Percentiles rank a stretch among this genome's conserved stretches.
phyloP scores from a whole-genome alignment of 2,329 filamentous ascomycete genomes.

The Aspergillus aculeatinus region DNA sequence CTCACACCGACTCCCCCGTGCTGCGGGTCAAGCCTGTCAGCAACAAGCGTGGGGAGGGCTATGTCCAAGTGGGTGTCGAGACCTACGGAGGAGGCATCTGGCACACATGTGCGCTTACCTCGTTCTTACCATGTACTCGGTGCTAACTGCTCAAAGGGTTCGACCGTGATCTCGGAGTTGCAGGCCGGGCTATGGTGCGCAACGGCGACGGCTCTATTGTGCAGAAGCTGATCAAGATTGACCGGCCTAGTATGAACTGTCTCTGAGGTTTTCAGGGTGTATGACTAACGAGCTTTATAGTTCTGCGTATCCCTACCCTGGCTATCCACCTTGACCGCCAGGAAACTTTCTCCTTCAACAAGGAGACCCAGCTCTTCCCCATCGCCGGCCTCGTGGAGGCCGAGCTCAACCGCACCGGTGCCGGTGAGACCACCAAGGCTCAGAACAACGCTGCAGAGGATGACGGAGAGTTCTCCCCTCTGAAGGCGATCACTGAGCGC shows the following conservation, averaged over 20 bases:
- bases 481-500: constrained; percentile 74
- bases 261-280: background rate
- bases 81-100: constrained; percentile 95
- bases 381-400: constrained; percentile 84
- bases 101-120: constrained; percentile 68
- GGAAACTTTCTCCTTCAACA: constrained; percentile 88
- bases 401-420: constrained; percentile 75
- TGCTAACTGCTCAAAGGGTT: constrained; percentile 60
- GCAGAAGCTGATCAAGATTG: constrained; percentile 84
- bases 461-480: constrained; percentile 65
- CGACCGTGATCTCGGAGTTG: constrained; percentile 87
- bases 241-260: constrained; percentile 63
- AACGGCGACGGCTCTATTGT: constrained; percentile 71
- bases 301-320: constrained; percentile 87
- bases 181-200: constrained; percentile 80
- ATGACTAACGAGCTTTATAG: constrained; percentile 26
- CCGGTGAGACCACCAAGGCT: constrained; percentile 37
- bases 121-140: background rate
- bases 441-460: constrained; percentile 29
- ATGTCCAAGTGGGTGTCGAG: constrained; percentile 92
- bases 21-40: constrained; percentile 92
- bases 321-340: constrained; percentile 91
- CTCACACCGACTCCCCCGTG: constrained; percentile 92
- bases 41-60: constrained; percentile 82
- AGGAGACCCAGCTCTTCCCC: constrained; percentile 92